phyloP scores from a whole-genome alignment of 2,329 filamentous ascomycete genomes.

The Fusarium camptoceras region DNA sequence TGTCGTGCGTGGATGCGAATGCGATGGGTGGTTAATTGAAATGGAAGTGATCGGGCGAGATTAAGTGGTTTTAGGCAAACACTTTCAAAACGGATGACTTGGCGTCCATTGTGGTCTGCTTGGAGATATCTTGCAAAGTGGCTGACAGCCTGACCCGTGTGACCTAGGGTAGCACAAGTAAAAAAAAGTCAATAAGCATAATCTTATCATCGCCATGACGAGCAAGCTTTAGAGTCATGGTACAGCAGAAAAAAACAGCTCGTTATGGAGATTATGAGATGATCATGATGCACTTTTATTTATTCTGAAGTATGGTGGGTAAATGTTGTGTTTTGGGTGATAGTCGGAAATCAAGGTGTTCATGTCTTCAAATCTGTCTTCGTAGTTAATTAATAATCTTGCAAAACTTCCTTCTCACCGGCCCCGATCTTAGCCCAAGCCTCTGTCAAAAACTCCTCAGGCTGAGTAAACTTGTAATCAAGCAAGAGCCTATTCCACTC shows the following conservation, averaged over 20 bases:
- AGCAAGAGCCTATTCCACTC: slow-evolving; percentile 59
- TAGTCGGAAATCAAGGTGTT: too few relatives aligned
- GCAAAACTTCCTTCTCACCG: slow-evolving; percentile 10
- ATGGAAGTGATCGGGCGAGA: neutral
- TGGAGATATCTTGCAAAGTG: accelerated
- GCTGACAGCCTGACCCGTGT: too few relatives aligned
- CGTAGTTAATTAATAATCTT: neutral
- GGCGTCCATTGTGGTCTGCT: accelerated
- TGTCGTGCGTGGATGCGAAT: neutral
- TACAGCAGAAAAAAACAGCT: too few relatives aligned
- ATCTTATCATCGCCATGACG: neutral
- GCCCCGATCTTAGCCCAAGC: slow-evolving; percentile 38
- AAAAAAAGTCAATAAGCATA: neutral
- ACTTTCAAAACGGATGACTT: accelerated
- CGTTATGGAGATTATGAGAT: too few relatives aligned
- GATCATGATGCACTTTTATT: too few relatives aligned
- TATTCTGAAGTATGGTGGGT: too few relatives aligned
- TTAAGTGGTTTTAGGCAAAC: neutral
- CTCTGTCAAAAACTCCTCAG: slow-evolving; percentile 57
- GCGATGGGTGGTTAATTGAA: neutral
- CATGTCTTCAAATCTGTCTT: too few relatives aligned
- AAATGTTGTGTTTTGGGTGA: too few relatives aligned
- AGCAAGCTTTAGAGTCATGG: too few relatives aligned
- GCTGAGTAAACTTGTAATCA: slow-evolving; percentile 55
- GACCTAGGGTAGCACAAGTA: too few relatives aligned